Evolutionary conservation across 1,284 basidiomycete genomes (phyloP).

Genomic region (Fistulinella staudtii): DNA sequence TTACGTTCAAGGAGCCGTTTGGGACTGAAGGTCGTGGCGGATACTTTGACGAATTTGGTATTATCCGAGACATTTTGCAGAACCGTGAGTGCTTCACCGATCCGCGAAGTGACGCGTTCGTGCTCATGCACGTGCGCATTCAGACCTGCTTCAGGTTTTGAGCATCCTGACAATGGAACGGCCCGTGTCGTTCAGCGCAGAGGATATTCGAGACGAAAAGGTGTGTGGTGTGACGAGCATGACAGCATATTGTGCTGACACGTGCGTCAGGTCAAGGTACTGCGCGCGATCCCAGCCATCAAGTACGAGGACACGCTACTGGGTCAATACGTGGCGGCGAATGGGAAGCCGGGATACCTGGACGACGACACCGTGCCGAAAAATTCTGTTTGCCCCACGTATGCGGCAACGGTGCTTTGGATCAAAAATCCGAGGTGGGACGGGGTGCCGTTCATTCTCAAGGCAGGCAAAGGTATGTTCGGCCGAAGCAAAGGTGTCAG

Average conservation of each 20-base stretch:
- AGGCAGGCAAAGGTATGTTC: constrained; percentile 86
- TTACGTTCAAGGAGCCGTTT: constrained; percentile 98
- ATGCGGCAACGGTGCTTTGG: constrained; percentile 82
- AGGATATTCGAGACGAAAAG: constrained; percentile 98
- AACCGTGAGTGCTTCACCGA: constrained; percentile 68
- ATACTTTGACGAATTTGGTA: constrained; percentile 98
- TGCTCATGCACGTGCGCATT: constrained; percentile 9
- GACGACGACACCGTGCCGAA: constrained; percentile 93
- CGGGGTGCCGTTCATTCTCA: constrained; percentile 95
- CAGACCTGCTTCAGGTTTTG: constrained; percentile 90
- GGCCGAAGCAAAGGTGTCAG: constrained; percentile 3
- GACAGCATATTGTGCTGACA: constrained; percentile 19
- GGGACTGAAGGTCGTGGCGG: constrained; percentile 96
- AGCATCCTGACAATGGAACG: constrained; percentile 94
- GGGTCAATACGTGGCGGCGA: constrained; percentile 86
- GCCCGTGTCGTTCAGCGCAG: constrained; percentile 93
- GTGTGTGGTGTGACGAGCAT: constrained; percentile 37
- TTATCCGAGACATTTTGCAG: constrained; percentile 93
- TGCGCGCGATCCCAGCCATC: constrained; percentile 85
- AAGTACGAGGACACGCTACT: constrained; percentile 75
- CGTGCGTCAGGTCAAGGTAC: constrained; percentile 79
- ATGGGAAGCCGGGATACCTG: constrained; percentile 94
- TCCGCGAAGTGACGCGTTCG: constrained; percentile 7
- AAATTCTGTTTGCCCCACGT: constrained; percentile 89
- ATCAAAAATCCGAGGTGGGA: constrained; percentile 97